Evolutionary conservation across 345 rosid species (phyloP).

Genomic region (Anacardium occidentale): DNA sequence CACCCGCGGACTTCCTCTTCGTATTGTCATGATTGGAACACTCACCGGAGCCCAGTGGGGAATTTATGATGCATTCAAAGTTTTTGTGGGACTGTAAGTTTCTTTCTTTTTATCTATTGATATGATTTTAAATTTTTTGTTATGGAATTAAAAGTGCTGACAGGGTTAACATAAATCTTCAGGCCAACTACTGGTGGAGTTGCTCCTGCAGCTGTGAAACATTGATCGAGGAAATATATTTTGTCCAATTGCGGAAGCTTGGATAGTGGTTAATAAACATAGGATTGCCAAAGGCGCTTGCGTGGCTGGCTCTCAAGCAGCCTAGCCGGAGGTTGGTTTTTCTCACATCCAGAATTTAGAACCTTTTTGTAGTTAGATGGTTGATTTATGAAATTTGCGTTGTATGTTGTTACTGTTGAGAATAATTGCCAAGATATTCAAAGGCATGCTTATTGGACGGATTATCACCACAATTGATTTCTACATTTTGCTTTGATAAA

Average conservation of each 20-base stretch:
- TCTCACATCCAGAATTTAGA: slow-evolving; percentile 33
- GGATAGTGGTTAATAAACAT: slow-evolving; percentile 33
- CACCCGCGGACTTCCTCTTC: slow-evolving; percentile 95
- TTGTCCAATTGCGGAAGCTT: slow-evolving; percentile 5
- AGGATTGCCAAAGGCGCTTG: slow-evolving; percentile 31
- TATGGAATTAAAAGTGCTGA: no score
- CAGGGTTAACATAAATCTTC: slow-evolving; percentile 20
- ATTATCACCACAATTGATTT: neutral
- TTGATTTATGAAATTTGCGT: slow-evolving; percentile 21
- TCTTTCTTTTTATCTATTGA: slow-evolving; percentile 5
- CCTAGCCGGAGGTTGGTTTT: slow-evolving; percentile 37
- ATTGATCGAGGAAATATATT: neutral
- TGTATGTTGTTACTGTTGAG: slow-evolving; percentile 17
- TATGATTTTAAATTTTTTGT: no score
- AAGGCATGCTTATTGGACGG: neutral
- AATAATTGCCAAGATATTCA: neutral
- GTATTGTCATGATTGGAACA: slow-evolving; percentile 98
- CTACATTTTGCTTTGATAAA: no score
- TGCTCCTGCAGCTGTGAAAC: slow-evolving; percentile 38
- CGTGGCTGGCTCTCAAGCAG: slow-evolving; percentile 32
- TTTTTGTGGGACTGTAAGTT: slow-evolving; percentile 95
- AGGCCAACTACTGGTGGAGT: slow-evolving; percentile 98
- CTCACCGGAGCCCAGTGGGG: slow-evolving; percentile 99
- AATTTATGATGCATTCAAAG: slow-evolving; percentile 94
- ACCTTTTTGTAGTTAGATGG: slow-evolving; percentile 35